Conservation (phyloP, 345 rosid species). For the Capsella bursapastoris region DNA sequence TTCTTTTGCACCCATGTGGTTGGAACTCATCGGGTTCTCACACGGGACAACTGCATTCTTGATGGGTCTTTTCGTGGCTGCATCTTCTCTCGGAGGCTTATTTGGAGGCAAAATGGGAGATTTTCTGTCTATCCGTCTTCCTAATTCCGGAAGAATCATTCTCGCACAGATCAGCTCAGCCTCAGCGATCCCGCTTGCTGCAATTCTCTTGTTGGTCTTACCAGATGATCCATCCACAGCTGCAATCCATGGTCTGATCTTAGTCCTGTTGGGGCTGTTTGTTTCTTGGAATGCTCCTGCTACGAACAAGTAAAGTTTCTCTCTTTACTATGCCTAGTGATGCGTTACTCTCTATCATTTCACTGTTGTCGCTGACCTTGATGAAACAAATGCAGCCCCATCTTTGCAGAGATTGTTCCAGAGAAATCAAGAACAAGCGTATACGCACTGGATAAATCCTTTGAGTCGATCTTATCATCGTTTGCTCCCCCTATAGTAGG, state of each 20-base stretch:
- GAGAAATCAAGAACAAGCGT: constrained; percentile 81
- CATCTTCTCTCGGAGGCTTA: constrained; percentile 81
- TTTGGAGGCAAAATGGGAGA: constrained; percentile 93
- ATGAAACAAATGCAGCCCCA: constrained; percentile 60
- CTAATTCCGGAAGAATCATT: constrained; percentile 82
- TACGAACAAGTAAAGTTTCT: constrained; percentile 72
- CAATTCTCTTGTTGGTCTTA: constrained; percentile 70
- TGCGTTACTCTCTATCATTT: neutral
- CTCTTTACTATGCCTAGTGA: constrained; percentile 3
- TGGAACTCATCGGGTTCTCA: constrained; percentile 89
- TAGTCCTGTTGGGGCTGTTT: constrained; percentile 64
- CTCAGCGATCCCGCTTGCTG: constrained; percentile 85
- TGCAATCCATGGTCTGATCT: constrained; percentile 58
- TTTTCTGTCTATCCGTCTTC: constrained; percentile 61
- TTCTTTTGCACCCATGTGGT: constrained; percentile 90
- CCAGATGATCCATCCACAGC: constrained; percentile 76
- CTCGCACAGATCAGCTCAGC: constrained; percentile 90
- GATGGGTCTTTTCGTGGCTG: constrained; percentile 62
- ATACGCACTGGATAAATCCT: constrained; percentile 78
- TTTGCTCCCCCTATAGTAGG: constrained; percentile 93
- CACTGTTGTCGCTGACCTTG: constrained; percentile 20
- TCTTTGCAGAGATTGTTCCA: constrained; percentile 91
- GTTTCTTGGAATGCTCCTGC: constrained; percentile 94
- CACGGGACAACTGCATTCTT: constrained; percentile 71
- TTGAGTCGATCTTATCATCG: constrained; percentile 79